Conservation (phyloP, 805 yeast species). For the Millerozyma acaciae region DNA sequence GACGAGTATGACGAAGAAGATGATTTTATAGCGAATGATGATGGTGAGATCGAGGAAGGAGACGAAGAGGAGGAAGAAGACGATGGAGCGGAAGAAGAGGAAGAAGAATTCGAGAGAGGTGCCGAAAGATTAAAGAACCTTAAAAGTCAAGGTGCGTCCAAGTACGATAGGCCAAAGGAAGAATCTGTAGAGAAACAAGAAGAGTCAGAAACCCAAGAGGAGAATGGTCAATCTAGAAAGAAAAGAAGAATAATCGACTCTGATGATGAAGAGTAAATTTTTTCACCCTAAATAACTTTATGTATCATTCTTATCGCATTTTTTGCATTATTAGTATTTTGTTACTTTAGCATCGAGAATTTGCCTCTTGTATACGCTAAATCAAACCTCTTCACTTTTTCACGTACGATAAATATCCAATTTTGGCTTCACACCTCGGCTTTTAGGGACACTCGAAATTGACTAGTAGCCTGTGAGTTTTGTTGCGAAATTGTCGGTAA, state of each 20-base stretch:
- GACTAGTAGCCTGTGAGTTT: too few relatives aligned
- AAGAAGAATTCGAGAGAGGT: conserved; percentile 48
- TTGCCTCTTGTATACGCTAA: too few relatives aligned
- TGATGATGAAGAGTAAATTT: conserved; percentile 57
- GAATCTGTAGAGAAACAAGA: conserved; percentile 15
- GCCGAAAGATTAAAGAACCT: conserved; percentile 56
- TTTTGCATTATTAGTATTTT: too few relatives aligned
- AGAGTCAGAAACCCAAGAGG: conserved; percentile 24
- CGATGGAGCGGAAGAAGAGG: conserved; percentile 44
- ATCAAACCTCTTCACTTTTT: too few relatives aligned
- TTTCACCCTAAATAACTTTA: too few relatives aligned
- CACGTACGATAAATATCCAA: too few relatives aligned
- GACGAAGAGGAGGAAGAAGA: conserved; percentile 36
- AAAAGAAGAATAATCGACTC: conserved; percentile 47
- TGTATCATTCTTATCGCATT: too few relatives aligned
- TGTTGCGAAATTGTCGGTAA: too few relatives aligned
- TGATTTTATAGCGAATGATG: conserved; percentile 42
- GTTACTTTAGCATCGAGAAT: too few relatives aligned
- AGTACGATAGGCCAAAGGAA: conserved; percentile 26
- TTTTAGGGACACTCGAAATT: too few relatives aligned
- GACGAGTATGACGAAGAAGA: conserved; percentile 38
- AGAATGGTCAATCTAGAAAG: conserved; percentile 31
- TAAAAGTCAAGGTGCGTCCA: conserved; percentile 53
- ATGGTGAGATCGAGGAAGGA: conserved; percentile 29
- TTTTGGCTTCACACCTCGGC: too few relatives aligned